phyloP scores from a whole-genome alignment of 2,329 filamentous ascomycete species.

The Neurospora crassa region DNA sequence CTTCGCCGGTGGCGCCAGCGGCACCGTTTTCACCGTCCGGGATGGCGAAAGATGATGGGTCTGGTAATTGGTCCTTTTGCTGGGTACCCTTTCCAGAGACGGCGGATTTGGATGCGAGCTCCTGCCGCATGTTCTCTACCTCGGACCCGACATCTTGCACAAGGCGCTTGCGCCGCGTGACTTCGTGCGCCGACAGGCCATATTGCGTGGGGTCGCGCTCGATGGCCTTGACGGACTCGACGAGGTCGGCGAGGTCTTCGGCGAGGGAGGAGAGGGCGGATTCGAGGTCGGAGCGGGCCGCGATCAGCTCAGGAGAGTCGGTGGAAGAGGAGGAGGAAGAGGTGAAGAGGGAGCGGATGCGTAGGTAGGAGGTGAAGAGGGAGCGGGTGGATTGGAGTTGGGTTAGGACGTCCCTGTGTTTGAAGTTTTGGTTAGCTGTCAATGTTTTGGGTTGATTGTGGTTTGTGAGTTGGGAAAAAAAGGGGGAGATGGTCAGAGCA shows the following conservation, averaged over 20 bases:
- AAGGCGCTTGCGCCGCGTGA: conserved; percentile 67
- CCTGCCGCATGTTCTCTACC: conserved; percentile 79
- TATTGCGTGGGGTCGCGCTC: conserved; percentile 82
- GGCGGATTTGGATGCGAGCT: conserved; percentile 51
- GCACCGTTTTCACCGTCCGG: conserved; percentile 34
- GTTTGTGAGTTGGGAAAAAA: conserved; percentile 3
- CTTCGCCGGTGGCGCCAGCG: conserved; percentile 27
- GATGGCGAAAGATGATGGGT: conserved; percentile 49
- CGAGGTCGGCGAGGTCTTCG: conserved; percentile 81
- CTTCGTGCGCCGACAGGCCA: conserved; percentile 75
- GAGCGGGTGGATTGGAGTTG: conserved; percentile 74
- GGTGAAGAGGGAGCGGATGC: conserved; percentile 79
- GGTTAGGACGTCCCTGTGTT: conserved; percentile 69
- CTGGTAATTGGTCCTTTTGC: conserved; percentile 34
- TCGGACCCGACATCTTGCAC: conserved; percentile 86
- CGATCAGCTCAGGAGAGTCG: conserved; percentile 71
- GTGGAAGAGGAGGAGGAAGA: conserved; percentile 37
- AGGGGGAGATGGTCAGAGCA: conserved; percentile 17
- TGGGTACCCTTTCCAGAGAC: conserved; percentile 26
- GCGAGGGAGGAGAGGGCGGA: conserved; percentile 56
- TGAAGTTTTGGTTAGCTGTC: conserved; percentile 8
- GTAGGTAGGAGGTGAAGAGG: conserved; percentile 88
- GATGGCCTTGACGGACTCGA: conserved; percentile 77
- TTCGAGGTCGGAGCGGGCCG: conserved; percentile 62
- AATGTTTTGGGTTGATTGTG: neutral